phyloP scores from a whole-genome alignment of 495 filamentous ascomycete genomes.

The Clavariopsis aquatica region DNA sequence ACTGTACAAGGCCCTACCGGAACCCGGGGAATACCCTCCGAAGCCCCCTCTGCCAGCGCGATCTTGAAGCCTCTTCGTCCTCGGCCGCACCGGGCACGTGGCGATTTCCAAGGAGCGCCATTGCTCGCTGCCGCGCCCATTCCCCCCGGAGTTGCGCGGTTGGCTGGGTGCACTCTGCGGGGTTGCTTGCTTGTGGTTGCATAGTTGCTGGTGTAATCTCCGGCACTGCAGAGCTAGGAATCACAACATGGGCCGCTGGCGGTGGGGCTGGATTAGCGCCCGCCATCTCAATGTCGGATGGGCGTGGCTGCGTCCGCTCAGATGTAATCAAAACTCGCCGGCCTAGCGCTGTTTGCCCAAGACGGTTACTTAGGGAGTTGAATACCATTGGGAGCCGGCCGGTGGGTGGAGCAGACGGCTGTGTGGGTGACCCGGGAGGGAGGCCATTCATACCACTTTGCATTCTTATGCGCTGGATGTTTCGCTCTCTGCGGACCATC shows the following conservation, averaged over 20 bases:
- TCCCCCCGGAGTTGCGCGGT: conserved; percentile 35
- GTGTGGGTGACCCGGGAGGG: not conserved
- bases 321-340: conserved; percentile 27
- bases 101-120: conserved; percentile 39
- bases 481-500: conserved; percentile 74
- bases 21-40: conserved; percentile 38
- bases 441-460: not conserved
- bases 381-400: not conserved
- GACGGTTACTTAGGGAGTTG: conserved; percentile 19
- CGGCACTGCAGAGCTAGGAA: not conserved
- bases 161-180: conserved; percentile 9
- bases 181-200: not conserved
- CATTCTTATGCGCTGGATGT: conserved; percentile 36
- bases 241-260: not conserved
- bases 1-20: not conserved
- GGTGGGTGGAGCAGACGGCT: not conserved
- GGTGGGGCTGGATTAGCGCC: conserved; percentile 4
- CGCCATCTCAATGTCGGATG: conserved; percentile 35
- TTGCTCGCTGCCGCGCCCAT: conserved; percentile 44
- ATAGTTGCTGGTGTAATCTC: not conserved
- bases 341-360: conserved; percentile 16
- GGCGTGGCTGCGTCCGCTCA: conserved; percentile 5
- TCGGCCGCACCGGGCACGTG: conserved; percentile 16
- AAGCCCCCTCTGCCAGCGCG: conserved; percentile 27
- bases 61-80: conserved; percentile 15